Evolutionary conservation across 306 rosid genomes (phyloP).

Genomic region (Trifolium fragiferum): DNA sequence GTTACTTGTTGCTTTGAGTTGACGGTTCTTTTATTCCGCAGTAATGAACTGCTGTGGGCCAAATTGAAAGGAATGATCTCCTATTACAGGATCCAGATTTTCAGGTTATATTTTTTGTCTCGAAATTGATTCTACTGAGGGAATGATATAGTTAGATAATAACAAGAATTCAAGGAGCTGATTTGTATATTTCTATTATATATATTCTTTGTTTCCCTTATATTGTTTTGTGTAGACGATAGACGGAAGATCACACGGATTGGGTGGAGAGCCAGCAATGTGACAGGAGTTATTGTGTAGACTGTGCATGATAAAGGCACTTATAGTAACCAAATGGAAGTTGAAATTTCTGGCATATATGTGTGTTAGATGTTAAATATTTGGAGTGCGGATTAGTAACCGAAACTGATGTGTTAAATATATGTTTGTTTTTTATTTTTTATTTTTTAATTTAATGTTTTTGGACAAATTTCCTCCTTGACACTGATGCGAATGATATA

Average conservation of each 20-base stretch:
- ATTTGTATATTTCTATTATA: slow-evolving; percentile 23
- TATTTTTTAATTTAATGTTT: not conserved
- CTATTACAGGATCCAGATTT: slow-evolving; percentile 39
- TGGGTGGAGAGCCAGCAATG: slow-evolving; percentile 35
- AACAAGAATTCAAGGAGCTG: slow-evolving; percentile 37
- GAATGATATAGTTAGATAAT: slow-evolving; percentile 37
- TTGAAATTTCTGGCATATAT: slow-evolving; percentile 31
- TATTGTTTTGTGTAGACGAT: slow-evolving; percentile 39
- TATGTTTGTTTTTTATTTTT: not conserved
- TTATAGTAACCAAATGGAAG: slow-evolving; percentile 28
- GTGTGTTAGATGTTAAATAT: slow-evolving; percentile 18
- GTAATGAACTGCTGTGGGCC: slow-evolving; percentile 39
- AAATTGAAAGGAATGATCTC: slow-evolving; percentile 42
- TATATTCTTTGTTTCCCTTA: not conserved
- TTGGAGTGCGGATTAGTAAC: slow-evolving; percentile 6
- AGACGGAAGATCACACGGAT: slow-evolving; percentile 35
- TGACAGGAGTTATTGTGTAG: slow-evolving; percentile 26
- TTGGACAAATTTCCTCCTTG: not conserved
- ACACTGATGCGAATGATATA: not conserved
- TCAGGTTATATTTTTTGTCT: slow-evolving; percentile 43
- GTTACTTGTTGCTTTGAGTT: slow-evolving; percentile 33
- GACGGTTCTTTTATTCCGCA: slow-evolving; percentile 37
- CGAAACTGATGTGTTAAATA: slow-evolving; percentile 1
- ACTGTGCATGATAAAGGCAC: slow-evolving; percentile 26
- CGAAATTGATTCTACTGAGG: slow-evolving; percentile 6